phyloP scores from a whole-genome alignment of 1,284 basidiomycete genomes.

The Takashimella tepidaria region DNA sequence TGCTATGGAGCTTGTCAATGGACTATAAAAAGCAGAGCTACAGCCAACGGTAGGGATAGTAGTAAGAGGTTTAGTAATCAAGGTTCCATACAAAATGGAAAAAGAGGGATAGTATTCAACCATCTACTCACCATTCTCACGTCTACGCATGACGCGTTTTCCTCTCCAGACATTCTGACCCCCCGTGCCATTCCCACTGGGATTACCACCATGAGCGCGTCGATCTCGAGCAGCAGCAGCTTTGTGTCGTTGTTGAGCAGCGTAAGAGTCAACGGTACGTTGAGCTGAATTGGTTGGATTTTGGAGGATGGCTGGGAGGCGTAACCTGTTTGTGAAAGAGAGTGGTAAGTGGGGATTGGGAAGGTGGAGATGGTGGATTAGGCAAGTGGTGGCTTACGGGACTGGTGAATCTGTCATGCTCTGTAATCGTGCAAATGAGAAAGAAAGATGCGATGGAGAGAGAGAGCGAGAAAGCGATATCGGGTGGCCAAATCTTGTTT shows the following conservation, averaged over 20 bases:
- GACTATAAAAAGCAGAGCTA: neutral
- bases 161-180: constrained; percentile 8
- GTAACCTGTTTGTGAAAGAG: constrained; percentile 30
- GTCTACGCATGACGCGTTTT: constrained; percentile 39
- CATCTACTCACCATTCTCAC: constrained; percentile 46
- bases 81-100: neutral
- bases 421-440: neutral
- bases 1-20: neutral
- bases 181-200: no score
- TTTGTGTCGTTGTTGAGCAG: constrained; percentile 44
- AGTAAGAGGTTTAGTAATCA: neutral
- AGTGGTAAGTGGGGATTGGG: neutral
- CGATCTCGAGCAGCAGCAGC: constrained; percentile 30
- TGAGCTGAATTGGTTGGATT: constrained; percentile 33
- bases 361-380: neutral
- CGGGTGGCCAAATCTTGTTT: no score
- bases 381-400: neutral
- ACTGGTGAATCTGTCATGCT: neutral
- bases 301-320: constrained; percentile 45
- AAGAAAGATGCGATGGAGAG: no score
- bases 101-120: no score
- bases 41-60: neutral
- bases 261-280: constrained; percentile 39
- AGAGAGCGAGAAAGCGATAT: no score
- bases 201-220: neutral